phyloP scores from a whole-genome alignment of 2,329 filamentous ascomycete species.

The Penicillium aurantiogriseum region DNA sequence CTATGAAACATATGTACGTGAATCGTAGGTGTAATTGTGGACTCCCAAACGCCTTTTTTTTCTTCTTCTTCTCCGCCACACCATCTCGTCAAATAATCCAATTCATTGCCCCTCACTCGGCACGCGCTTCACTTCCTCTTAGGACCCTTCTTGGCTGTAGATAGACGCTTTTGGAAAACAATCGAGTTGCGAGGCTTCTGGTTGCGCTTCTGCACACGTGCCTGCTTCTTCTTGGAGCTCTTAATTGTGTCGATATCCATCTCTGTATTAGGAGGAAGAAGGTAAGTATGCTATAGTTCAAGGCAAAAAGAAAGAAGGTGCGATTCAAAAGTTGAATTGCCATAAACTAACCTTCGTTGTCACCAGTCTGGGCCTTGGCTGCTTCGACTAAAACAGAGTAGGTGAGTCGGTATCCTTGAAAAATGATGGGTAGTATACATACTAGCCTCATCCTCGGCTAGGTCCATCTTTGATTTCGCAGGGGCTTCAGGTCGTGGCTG shows the following conservation, averaged over 20 bases:
- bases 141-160: slow-evolving; percentile 31
- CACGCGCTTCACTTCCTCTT: slow-evolving; percentile 31
- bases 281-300: slow-evolving; percentile 6
- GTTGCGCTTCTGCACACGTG: slow-evolving; percentile 42
- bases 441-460: slow-evolving; percentile 27
- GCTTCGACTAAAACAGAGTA: slow-evolving; percentile 12
- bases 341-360: slow-evolving; percentile 22
- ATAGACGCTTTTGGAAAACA: slow-evolving; percentile 37
- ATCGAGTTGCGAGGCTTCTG: slow-evolving; percentile 40
- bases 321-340: not conserved
- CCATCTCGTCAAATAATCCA: not conserved
- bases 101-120: not conserved
- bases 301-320: not conserved
- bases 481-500: slow-evolving; percentile 66
- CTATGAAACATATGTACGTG: slow-evolving; percentile 12
- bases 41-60: slow-evolving; percentile 16
- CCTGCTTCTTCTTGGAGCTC: slow-evolving; percentile 29
- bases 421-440: slow-evolving; percentile 11
- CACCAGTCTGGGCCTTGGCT: slow-evolving; percentile 17
- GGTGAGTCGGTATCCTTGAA: not conserved
- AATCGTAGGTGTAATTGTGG: slow-evolving; percentile 6
- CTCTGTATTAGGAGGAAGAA: slow-evolving; percentile 20
- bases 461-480: slow-evolving; percentile 40
- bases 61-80: not conserved
- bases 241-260: slow-evolving; percentile 43